A percentile compares a stretch with the other conserved stretches of the same genome.
Evolutionary conservation across 495 filamentous ascomycete genomes (phyloP).

Genomic region (Chaetomidium leptoderma): DNA sequence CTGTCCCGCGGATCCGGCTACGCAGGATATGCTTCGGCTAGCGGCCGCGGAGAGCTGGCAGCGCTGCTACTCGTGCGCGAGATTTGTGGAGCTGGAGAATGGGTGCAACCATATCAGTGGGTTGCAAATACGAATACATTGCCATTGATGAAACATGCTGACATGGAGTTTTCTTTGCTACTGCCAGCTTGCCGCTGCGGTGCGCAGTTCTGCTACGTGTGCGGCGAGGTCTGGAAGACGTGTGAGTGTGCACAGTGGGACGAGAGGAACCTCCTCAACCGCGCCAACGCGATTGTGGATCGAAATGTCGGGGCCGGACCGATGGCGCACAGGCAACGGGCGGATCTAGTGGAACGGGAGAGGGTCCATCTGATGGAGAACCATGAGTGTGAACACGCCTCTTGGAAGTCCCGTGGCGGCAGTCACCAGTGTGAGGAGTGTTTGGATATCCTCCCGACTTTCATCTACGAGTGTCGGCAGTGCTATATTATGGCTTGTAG

Average conservation of each 20-base stretch:
- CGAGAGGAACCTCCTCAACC: slow-evolving; percentile 6
- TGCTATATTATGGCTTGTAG: slow-evolving; percentile 31
- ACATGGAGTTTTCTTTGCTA: slow-evolving; percentile 1
- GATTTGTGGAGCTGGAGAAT: slow-evolving; percentile 39
- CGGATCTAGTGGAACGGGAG: slow-evolving; percentile 9
- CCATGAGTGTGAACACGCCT: slow-evolving; percentile 28
- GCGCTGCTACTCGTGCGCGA: slow-evolving; percentile 36
- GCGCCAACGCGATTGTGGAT: slow-evolving; percentile 12
- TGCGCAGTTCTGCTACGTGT: slow-evolving; percentile 57
- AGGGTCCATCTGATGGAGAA: slow-evolving; percentile 21
- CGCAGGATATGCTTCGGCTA: slow-evolving; percentile 32
- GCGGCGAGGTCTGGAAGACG: slow-evolving; percentile 48
- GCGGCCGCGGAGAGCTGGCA: slow-evolving; percentile 42
- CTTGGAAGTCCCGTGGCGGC: slow-evolving; percentile 22
- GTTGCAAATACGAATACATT: slow-evolving; percentile 1
- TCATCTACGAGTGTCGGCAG: slow-evolving; percentile 32
- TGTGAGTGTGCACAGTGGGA: slow-evolving; percentile 41
- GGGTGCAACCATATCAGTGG: slow-evolving; percentile 49
- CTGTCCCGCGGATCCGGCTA: slow-evolving; percentile 39
- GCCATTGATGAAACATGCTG: neutral
- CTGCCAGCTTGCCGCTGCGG: slow-evolving; percentile 44
- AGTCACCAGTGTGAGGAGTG: slow-evolving; percentile 28
- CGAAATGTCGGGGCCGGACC: neutral
- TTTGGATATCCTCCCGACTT: slow-evolving; percentile 19
- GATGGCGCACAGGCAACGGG: neutral